These are phyloP conservation scores for Suhomyces ambrosiae DNA, from an alignment of 1,139 yeast species.

Conservation along the genomic window DNA sequence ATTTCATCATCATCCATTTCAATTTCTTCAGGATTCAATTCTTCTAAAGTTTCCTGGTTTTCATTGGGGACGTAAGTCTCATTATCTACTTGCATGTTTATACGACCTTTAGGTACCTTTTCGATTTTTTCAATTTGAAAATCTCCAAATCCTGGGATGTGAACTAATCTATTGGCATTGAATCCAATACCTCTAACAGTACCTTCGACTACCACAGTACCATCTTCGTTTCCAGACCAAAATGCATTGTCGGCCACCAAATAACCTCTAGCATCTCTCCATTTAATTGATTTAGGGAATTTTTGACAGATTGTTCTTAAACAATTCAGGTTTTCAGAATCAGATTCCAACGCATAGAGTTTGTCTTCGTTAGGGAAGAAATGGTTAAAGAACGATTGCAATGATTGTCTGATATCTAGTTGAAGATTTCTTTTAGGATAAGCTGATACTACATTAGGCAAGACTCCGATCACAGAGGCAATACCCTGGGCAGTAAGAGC, in stretches of 20 bases:
- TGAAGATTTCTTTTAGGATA: slow-evolving; percentile 80
- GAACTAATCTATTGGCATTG: slow-evolving; percentile 73
- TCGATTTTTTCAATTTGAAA: slow-evolving; percentile 74
- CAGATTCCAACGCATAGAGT: slow-evolving; percentile 67
- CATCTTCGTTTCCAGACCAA: slow-evolving; percentile 42
- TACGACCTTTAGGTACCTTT: slow-evolving; percentile 31
- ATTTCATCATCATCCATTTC: slow-evolving; percentile 52
- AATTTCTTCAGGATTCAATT: slow-evolving; percentile 60
- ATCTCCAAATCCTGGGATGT: slow-evolving; percentile 89
- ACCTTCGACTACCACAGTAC: slow-evolving; percentile 67
- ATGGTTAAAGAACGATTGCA: slow-evolving; percentile 80
- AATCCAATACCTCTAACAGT: slow-evolving; percentile 86
- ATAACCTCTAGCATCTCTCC: slow-evolving; percentile 94
- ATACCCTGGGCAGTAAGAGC: slow-evolving; percentile 92
- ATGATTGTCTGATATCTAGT: slow-evolving; percentile 73
- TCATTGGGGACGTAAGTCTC: slow-evolving; percentile 47
- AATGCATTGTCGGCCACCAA: slow-evolving; percentile 68
- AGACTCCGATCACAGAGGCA: slow-evolving; percentile 76
- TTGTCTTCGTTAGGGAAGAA: slow-evolving; percentile 88
- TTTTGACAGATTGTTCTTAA: slow-evolving; percentile 80
- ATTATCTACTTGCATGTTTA: slow-evolving; percentile 27
- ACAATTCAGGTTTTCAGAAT: slow-evolving; percentile 70
- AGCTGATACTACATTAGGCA: slow-evolving; percentile 68
- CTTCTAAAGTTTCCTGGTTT: slow-evolving; percentile 66
- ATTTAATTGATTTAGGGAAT: slow-evolving; percentile 78